Base-by-base conservation (phyloP, 371 early-diverging fungal species). In the Dichotomocladium elegans region DNA sequence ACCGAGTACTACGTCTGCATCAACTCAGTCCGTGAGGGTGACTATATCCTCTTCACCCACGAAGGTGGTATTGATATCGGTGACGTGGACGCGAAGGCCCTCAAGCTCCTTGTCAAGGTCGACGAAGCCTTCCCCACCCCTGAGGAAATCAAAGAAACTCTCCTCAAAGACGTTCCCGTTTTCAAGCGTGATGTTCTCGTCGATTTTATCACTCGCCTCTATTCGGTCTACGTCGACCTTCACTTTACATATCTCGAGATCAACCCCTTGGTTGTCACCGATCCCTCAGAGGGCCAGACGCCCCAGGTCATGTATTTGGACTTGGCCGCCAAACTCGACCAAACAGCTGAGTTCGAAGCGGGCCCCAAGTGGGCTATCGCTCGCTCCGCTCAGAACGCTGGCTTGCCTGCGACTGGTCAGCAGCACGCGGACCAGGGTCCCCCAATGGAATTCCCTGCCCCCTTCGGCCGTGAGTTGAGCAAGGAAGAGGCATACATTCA, bases 241-340 rank as follows among this genome's bases (percentile, higher is more conserved):
- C 92, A 98, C 74, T 98, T 96, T 64, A 96, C 98, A 40, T 98
- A 98, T 71, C 89, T 98, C 58, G 98, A 98, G 74, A 98, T 98
- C 83, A 98, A 98, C 77, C 98, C 98, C 30, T 80, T 98, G 57
- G 98, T 98, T 10, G 95, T 96, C 53, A 79, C 93, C 40, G 91
- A 92, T 48, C 69, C 82, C 15, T 69, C 65, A 11, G 80, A 80
- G 33, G 71, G 66, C 10, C 64, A 66, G 47, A 64, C 80, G 28
- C 83, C 86, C 50, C 83, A 85, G 69, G 91, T 98, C 51, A 87
- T 84, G 72, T 93, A 90, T 66, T 81, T 98, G 41, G 98, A 98
- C 79, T 76, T 98, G 57, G 98, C 98, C 49, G 97, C 98, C 58
- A 98, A 95, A 81, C 77, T 98, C 27, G 98, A 98, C 78, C 97